A percentile compares a stretch with the other conserved stretches of the same genome.
Evolutionary conservation across 208 protist species (phyloP).

Genomic region (Acanthamoeba sp.): DNA sequence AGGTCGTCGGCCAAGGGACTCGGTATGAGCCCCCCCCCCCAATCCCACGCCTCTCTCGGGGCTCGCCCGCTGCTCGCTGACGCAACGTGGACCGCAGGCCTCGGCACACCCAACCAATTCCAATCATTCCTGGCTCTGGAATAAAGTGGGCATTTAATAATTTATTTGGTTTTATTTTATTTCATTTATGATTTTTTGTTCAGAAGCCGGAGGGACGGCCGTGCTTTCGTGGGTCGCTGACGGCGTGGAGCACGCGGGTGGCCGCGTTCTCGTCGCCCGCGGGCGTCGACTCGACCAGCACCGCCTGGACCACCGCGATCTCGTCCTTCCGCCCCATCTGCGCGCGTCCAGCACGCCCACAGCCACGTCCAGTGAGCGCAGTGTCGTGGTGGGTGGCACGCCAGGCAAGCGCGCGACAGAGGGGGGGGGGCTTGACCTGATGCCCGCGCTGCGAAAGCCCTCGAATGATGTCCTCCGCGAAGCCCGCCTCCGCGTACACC

Average conservation of each 20-base stretch:
- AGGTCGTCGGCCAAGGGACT: background rate
- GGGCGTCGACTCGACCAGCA: background rate
- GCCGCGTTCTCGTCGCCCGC: background rate
- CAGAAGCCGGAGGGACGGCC: background rate
- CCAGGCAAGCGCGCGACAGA: too few relatives aligned
- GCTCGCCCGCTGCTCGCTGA: too few relatives aligned
- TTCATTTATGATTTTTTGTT: too few relatives aligned
- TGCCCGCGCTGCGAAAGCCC: background rate
- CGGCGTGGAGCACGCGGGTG: slow-evolving; percentile 14
- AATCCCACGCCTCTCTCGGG: background rate
- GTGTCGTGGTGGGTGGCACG: background rate
- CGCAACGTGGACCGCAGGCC: background rate
- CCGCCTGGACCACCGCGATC: background rate
- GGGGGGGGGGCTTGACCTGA: background rate
- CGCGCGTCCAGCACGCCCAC: background rate
- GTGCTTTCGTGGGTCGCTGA: slow-evolving; percentile 45
- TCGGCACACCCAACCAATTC: background rate
- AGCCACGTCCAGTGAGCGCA: background rate
- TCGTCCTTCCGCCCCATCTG: background rate
- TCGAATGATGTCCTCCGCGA: background rate
- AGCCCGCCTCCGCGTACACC: background rate
- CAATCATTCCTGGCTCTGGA: background rate
- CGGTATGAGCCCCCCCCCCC: background rate
- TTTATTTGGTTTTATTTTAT: too few relatives aligned
- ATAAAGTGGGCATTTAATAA: background rate